phyloP scores from a whole-genome alignment of 192 early-diverging fungal species.

The Piromyces finnis region DNA sequence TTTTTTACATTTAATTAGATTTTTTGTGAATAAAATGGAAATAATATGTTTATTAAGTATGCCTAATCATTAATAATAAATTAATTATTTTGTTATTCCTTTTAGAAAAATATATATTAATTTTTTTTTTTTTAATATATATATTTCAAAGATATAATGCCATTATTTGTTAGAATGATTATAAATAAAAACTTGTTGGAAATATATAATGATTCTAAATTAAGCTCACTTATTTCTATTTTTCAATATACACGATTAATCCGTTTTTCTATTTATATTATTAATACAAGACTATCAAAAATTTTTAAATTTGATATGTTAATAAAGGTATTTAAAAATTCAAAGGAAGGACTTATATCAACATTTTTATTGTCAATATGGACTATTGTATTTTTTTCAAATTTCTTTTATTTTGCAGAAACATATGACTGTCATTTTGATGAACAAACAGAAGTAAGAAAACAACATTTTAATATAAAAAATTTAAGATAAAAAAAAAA shows the following conservation, averaged over 20 bases:
- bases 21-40: background rate
- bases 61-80: no score
- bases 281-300: background rate
- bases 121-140: no score
- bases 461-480: background rate
- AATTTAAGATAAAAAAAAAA: no score
- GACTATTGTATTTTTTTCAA: background rate
- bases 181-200: background rate
- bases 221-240: background rate
- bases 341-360: background rate
- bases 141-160: background rate
- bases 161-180: background rate
- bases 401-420: background rate
- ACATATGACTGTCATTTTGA: background rate
- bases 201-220: background rate
- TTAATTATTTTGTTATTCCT: no score
- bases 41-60: background rate
- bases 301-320: background rate
- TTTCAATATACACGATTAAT: background rate
- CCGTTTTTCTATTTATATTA: background rate
- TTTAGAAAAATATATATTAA: no score
- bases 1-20: background rate
- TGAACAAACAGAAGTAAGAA: background rate
- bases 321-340: background rate
- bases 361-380: background rate